These are phyloP conservation scores for Wickerhamiella azymoides DNA, from an alignment of 805 yeast genomes.

Conservation along the genomic window DNA sequence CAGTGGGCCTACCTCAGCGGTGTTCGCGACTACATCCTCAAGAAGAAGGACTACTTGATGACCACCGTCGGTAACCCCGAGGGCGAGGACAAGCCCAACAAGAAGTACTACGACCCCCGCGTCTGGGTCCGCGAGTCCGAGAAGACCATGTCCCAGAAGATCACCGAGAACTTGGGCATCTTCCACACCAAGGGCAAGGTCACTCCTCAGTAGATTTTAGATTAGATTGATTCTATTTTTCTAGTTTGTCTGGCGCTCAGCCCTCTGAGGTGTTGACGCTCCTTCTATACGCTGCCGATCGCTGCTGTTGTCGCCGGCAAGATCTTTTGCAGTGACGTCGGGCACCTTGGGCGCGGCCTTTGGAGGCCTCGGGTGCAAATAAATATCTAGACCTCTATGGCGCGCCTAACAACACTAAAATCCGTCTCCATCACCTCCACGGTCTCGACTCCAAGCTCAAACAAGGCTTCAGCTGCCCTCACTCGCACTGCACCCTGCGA, in stretches of 20 bases:
- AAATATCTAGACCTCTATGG: not conserved
- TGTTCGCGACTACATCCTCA: slow-evolving; percentile 92
- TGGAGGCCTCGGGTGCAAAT: too few relatives aligned
- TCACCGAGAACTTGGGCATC: slow-evolving; percentile 65
- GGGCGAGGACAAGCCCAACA: slow-evolving; percentile 98
- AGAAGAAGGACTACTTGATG: slow-evolving; percentile 87
- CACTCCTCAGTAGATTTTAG: not conserved
- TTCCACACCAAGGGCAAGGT: slow-evolving; percentile 40
- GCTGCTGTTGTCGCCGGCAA: too few relatives aligned
- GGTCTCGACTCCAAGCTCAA: slow-evolving; percentile 21
- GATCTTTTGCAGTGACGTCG: too few relatives aligned
- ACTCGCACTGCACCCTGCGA: slow-evolving; percentile 25
- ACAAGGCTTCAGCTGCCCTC: slow-evolving; percentile 32
- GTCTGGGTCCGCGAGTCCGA: slow-evolving; percentile 99
- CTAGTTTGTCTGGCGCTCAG: not conserved
- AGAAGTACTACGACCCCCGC: slow-evolving; percentile 99
- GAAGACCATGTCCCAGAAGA: slow-evolving; percentile 88
- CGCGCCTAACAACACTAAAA: not conserved
- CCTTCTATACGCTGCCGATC: too few relatives aligned
- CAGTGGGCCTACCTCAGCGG: slow-evolving; percentile 95
- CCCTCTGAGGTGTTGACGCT: too few relatives aligned
- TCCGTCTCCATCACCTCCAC: slow-evolving; percentile 12
- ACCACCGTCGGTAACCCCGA: slow-evolving; percentile 97
- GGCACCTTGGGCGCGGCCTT: too few relatives aligned
- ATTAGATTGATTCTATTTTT: not conserved